Evolutionary conservation across 805 yeast genomes (phyloP).

Genomic region (Debaryomyces hansenii): DNA sequence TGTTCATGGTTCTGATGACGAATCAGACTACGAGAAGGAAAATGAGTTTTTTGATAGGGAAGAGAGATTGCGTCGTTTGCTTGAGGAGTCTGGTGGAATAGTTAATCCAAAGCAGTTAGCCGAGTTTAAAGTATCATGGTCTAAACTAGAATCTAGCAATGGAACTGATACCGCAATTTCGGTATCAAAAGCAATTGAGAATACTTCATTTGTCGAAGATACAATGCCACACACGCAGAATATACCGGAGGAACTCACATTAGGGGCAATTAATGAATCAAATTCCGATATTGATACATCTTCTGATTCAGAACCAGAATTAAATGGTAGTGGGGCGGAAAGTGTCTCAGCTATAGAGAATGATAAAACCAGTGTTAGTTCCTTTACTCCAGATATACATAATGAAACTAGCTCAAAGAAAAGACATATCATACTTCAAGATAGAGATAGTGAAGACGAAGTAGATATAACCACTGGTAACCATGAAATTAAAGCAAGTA

Average conservation of each 20-base stretch:
- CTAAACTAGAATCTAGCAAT: constrained; percentile 14
- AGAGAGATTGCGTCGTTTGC: constrained; percentile 42
- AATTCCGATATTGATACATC: not conserved
- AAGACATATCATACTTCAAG: not conserved
- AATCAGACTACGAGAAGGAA: constrained; percentile 56
- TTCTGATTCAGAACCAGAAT: not conserved
- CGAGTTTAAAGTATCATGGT: constrained; percentile 34
- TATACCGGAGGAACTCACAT: not conserved
- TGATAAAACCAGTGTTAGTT: not conserved
- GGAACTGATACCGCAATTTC: constrained; percentile 8
- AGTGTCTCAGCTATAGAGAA: not conserved
- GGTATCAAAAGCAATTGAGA: constrained; percentile 16
- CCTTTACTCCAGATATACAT: not conserved
- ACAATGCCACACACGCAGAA: not conserved
- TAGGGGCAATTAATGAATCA: constrained; percentile 1
- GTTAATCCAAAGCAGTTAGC: constrained; percentile 31
- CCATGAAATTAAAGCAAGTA: not conserved
- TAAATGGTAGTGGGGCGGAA: not conserved
- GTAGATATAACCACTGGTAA: constrained; percentile 6
- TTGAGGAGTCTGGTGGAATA: constrained; percentile 38
- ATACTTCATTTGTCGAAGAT: constrained; percentile 8
- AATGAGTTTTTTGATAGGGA: constrained; percentile 57
- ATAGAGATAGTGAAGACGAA: constrained; percentile 17
- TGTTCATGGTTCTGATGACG: constrained; percentile 64
- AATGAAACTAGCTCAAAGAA: not conserved